Evolutionary conservation across 257 asterid genomes (phyloP), one percentile per base, ranked within the genome.

Genomic region (Mentha longifolia): DNA sequence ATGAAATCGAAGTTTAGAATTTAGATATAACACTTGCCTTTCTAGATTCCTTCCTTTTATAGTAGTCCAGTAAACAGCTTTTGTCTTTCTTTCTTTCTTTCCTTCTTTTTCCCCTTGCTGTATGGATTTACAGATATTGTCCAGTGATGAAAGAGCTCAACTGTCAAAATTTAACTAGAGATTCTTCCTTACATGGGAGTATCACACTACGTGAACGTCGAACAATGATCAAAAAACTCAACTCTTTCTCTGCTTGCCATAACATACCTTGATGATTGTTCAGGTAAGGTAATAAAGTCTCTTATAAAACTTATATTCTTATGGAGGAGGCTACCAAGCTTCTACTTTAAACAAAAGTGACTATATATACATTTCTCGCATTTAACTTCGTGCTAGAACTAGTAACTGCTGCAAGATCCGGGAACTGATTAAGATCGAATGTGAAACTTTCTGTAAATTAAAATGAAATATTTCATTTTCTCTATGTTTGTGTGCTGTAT

Each of bases 241-340:
- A 73, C 72, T 79, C 81, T 73, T 74, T 78, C 52, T 66, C 72
- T 0, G 76, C 84, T n/a, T 43, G 76, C 12, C 68, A 68, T 31
- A 79, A 45, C 68, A 79, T 54, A 7, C 78, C 77, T 68, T 76
- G 85, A 75, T 83, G 87, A 43, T 77, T 78, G 10, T 70, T 73
- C 74, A 77, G 74, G 69, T 77, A 79, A 25, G 81, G 57, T 57
- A 78, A 59, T 8, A 84, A 79, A 46, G 80, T 65, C 37, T 74
- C 72, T 5, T 35, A 5, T 35, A 35, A 35, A 35, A 35, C 39
- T 35, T 35, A 35, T 35, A 35, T 35, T 35, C 39, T 35, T 35
- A 35, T 35, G 39, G 8, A 35, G 39, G 39, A 35, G 6, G 39
- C 39, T 35, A 35, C 39, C 8, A 7, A 35, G 3, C 39, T 35